Evolutionary conservation across 2,329 filamentous ascomycete species (phyloP).

Genomic region (Claviceps africana): DNA sequence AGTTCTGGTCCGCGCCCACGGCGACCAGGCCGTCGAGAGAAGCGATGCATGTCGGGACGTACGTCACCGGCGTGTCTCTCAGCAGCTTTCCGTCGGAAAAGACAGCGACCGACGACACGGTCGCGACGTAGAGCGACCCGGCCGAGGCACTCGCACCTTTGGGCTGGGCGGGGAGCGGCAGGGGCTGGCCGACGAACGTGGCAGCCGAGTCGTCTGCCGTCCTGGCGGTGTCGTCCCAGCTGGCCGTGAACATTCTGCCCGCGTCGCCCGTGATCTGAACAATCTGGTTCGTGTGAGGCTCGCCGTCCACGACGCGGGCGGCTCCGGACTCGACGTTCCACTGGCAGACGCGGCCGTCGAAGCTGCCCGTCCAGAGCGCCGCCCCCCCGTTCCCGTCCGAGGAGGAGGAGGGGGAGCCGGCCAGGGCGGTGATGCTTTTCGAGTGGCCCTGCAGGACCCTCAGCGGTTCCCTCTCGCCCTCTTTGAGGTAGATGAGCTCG

Average conservation of each 20-base stretch:
- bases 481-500: slow-evolving; percentile 75
- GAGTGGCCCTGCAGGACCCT: slow-evolving; percentile 75
- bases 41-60: slow-evolving; percentile 57
- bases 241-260: slow-evolving; percentile 66
- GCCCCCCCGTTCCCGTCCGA: slow-evolving; percentile 36
- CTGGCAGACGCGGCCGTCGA: slow-evolving; percentile 71
- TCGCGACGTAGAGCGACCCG: slow-evolving; percentile 42
- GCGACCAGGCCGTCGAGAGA: slow-evolving; percentile 55
- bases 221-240: slow-evolving; percentile 86
- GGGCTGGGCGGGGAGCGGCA: slow-evolving; percentile 65
- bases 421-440: slow-evolving; percentile 73
- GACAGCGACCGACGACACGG: slow-evolving; percentile 34
- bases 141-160: slow-evolving; percentile 51
- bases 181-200: slow-evolving; percentile 56
- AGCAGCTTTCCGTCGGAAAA: slow-evolving; percentile 48
- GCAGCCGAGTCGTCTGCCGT: slow-evolving; percentile 60
- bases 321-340: slow-evolving; percentile 66
- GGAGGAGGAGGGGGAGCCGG: slow-evolving; percentile 18
- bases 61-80: slow-evolving; percentile 44
- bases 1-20: slow-evolving; percentile 60
- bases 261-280: slow-evolving; percentile 52
- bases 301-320: slow-evolving; percentile 61
- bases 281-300: slow-evolving; percentile 75
- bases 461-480: slow-evolving; percentile 54
- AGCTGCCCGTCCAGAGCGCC: slow-evolving; percentile 78